A percentile compares a stretch with the other conserved stretches of the same genome.
phyloP scores from a whole-genome alignment of 345 rosid genomes.

The Viola odorata region DNA sequence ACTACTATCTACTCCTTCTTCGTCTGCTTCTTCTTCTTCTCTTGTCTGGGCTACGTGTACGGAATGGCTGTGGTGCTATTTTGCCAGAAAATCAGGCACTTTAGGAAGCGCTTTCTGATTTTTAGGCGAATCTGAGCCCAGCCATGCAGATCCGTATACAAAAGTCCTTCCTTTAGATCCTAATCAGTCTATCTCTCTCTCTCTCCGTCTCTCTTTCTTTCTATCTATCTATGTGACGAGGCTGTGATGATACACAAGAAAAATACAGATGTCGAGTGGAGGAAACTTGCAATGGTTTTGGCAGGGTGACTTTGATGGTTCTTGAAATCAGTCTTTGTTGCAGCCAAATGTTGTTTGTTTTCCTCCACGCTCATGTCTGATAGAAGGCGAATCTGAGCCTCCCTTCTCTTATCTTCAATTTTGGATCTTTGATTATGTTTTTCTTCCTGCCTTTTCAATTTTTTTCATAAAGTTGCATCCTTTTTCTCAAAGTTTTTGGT shows the following conservation, averaged over 20 bases:
- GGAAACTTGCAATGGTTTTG: background rate
- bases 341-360: background rate
- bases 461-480: background rate
- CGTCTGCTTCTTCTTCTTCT: background rate
- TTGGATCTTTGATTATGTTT: background rate
- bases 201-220: too few species aligned
- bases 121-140: too few species aligned
- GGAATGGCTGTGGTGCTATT: background rate
- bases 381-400: conserved; percentile 12
- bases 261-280: background rate
- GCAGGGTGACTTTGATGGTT: background rate
- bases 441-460: background rate
- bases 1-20: background rate
- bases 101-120: background rate
- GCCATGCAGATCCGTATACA: background rate
- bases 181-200: too few species aligned
- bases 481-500: background rate
- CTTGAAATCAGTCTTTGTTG: background rate
- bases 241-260: too few species aligned
- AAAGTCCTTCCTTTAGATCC: too few species aligned
- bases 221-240: too few species aligned
- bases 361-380: conserved; percentile 1
- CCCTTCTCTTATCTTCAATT: background rate
- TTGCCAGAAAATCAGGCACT: background rate
- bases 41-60: background rate